phyloP scores from a whole-genome alignment of 2,329 filamentous ascomycete species.

The Penicillium sp. region DNA sequence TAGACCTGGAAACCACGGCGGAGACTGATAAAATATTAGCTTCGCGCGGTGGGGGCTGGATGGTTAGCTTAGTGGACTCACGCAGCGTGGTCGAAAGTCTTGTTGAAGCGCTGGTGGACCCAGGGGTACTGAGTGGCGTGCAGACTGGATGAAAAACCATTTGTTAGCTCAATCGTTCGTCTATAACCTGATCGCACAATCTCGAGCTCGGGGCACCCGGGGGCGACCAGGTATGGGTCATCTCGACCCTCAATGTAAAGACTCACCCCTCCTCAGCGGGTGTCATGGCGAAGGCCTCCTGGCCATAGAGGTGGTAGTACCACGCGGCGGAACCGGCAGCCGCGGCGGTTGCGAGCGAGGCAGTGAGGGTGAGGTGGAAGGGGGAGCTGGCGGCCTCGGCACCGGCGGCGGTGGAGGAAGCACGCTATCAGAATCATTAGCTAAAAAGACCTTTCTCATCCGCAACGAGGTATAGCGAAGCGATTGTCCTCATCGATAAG shows the following conservation, averaged over 20 bases:
- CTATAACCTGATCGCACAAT: conserved; percentile 23
- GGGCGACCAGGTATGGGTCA: conserved; percentile 18
- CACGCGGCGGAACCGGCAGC: conserved; percentile 89
- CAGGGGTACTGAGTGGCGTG: conserved; percentile 92
- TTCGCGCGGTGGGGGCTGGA: conserved; percentile 13
- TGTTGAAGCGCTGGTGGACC: conserved; percentile 88
- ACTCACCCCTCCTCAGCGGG: conserved; percentile 98
- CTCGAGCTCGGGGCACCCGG: conserved; percentile 25
- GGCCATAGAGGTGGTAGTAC: conserved; percentile 97
- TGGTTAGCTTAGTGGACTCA: conserved; percentile 54
- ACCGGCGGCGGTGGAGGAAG: conserved; percentile 70
- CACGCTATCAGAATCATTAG: conserved; percentile 50
- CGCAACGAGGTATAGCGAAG: conserved; percentile 22
- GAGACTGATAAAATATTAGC: conserved; percentile 61
- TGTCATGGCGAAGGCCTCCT: conserved; percentile 83
- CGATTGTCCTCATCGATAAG: conserved; percentile 30
- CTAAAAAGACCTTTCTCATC: conserved; percentile 31
- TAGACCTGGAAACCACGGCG: conserved; percentile 99
- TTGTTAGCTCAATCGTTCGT: conserved; percentile 25
- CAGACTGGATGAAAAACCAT: conserved; percentile 60
- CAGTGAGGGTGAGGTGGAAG: conserved; percentile 82
- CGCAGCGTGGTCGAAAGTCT: conserved; percentile 97
- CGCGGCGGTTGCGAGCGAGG: conserved; percentile 80
- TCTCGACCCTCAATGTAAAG: conserved; percentile 6
- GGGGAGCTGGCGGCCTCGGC: conserved; percentile 71